Percentiles rank a stretch among this genome's conserved stretches.
phyloP scores from a whole-genome alignment of 805 yeast species.

The Candida dajiaensis region DNA sequence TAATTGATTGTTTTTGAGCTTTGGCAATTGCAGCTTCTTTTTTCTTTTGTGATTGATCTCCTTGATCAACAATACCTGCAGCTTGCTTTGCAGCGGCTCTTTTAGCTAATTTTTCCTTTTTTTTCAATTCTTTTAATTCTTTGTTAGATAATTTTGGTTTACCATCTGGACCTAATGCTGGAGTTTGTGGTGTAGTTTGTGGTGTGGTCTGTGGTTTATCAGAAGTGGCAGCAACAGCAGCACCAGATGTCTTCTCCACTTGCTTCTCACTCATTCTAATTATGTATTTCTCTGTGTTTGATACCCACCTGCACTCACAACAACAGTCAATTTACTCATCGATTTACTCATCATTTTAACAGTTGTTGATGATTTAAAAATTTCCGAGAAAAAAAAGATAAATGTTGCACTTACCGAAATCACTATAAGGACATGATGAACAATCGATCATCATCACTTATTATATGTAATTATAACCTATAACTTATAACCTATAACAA shows the following conservation, averaged over 20 bases:
- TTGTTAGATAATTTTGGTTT: constrained; percentile 52
- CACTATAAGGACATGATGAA: neutral
- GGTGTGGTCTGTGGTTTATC: too few relatives aligned
- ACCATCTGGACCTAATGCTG: constrained; percentile 3
- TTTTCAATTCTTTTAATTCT: constrained; percentile 81
- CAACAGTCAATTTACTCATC: too few relatives aligned
- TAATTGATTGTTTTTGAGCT: constrained; percentile 15
- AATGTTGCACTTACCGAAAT: neutral
- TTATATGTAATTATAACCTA: too few relatives aligned
- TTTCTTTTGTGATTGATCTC: constrained; percentile 30
- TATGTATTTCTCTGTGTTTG: too few relatives aligned
- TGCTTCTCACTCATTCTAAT: neutral
- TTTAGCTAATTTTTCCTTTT: constrained; percentile 86
- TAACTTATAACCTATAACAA: too few relatives aligned
- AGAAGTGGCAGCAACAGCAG: neutral
- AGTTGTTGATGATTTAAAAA: neutral
- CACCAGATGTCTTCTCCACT: neutral
- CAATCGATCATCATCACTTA: too few relatives aligned
- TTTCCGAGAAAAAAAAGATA: neutral
- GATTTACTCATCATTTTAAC: too few relatives aligned
- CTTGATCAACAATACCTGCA: constrained; percentile 43
- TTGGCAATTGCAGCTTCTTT: constrained; percentile 34
- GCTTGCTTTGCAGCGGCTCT: constrained; percentile 83
- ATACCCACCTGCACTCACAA: too few relatives aligned
- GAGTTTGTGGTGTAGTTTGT: too few relatives aligned